These are phyloP conservation scores for Fragaria nilgerrensis DNA, from an alignment of 306 rosid genomes.

Conservation along the genomic window DNA sequence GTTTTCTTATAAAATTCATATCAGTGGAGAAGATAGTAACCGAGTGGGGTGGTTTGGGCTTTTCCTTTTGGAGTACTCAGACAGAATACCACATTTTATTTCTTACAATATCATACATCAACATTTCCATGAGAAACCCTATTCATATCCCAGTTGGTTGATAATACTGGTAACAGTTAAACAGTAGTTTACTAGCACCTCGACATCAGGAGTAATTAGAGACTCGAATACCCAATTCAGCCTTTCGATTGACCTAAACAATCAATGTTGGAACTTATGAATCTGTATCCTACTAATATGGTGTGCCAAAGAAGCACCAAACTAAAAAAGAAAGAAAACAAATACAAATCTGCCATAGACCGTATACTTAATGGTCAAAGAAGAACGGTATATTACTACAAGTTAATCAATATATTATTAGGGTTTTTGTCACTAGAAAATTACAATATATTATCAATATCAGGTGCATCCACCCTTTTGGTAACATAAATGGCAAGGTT, in stretches of 20 bases:
- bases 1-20: no score
- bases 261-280: neutral
- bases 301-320: neutral
- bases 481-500: neutral
- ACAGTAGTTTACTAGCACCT: no score
- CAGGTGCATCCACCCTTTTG: neutral
- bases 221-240: neutral
- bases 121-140: neutral
- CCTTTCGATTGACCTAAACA: neutral
- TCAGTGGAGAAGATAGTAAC: no score
- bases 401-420: no score
- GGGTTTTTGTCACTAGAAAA: no score
- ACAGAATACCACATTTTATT: neutral
- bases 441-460: no score
- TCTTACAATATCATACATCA: neutral
- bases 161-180: neutral
- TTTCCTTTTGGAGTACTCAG: neutral
- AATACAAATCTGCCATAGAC: neutral
- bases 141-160: neutral
- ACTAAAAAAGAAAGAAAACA: no score
- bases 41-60: neutral
- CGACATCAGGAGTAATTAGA: no score
- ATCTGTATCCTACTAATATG: neutral
- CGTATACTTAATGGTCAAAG: neutral
- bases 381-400: neutral